Evolutionary conservation across 768 basidiomycete genomes (phyloP).

Genomic region (Tubosaeta brunneosetosa): DNA sequence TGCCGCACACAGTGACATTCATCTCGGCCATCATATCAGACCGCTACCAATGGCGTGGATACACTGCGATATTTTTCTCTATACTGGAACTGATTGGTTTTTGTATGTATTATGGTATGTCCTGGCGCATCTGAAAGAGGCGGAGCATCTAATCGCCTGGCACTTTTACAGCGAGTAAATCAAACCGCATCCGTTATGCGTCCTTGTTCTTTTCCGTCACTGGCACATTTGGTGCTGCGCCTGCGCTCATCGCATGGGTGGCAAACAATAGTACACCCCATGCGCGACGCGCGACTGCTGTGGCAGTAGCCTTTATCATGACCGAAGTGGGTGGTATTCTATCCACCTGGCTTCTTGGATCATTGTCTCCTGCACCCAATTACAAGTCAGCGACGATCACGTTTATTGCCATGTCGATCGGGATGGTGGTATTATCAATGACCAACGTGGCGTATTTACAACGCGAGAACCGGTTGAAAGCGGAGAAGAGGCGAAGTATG

Average conservation of each 20-base stretch:
- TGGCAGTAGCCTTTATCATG: slow-evolving; percentile 51
- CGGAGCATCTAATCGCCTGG: neutral
- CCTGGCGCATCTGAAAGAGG: neutral
- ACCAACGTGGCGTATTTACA: slow-evolving; percentile 39
- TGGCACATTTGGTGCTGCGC: slow-evolving; percentile 47
- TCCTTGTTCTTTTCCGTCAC: slow-evolving; percentile 54
- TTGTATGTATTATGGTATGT: slow-evolving; percentile 3
- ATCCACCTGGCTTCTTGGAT: slow-evolving; percentile 57
- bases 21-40: slow-evolving; percentile 48
- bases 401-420: slow-evolving; percentile 34
- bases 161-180: slow-evolving; percentile 16
- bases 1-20: slow-evolving; percentile 29
- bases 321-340: slow-evolving; percentile 57
- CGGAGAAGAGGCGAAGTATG: slow-evolving; percentile 29
- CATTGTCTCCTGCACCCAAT: slow-evolving; percentile 44
- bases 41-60: slow-evolving; percentile 46
- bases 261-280: slow-evolving; percentile 60
- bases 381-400: slow-evolving; percentile 45
- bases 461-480: slow-evolving; percentile 45
- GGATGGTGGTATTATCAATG: slow-evolving; percentile 34
- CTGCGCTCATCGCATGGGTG: slow-evolving; percentile 52
- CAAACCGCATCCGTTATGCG: slow-evolving; percentile 44
- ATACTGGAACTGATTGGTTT: slow-evolving; percentile 35
- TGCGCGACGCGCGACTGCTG: slow-evolving; percentile 50
- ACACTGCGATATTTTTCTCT: slow-evolving; percentile 41